Evolutionary conservation across 1,284 basidiomycete species (phyloP), one percentile per base, ranked within the genome.

Genomic region (Austroboletus rostrupii): DNA sequence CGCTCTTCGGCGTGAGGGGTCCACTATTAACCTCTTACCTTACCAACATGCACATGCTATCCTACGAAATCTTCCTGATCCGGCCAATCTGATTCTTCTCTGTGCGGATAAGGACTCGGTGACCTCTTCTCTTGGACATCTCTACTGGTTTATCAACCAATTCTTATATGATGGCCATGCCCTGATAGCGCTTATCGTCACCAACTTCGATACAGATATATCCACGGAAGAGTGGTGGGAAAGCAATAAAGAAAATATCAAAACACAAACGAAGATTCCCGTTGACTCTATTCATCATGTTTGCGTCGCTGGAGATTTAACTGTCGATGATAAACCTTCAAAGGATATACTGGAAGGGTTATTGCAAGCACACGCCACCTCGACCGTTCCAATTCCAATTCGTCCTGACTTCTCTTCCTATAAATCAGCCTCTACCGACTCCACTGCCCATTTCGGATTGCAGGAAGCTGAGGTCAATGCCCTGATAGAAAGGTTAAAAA

Each of bases 131-230:
- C 44, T 45, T 19, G 16, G 52, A 2, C 26, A 16, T 3, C 29
- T 53, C 6, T 49, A 49, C 37, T 36, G 42, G 35, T 41, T 55
- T n/a, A 20, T 55, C 47, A 47, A 49, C 9, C 10, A 47, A 9
- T 42, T 56, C 16, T 56, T 56, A 41, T 55, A 44, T 3, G 47
- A 16, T 3, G 46, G 44, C 10, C 43, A 14, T 3, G 56, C 66
- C 5, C 66, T 63, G 2, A 56, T 69, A 31, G 62, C 64, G 17
- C 23, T 68, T 4, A 58, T 66, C 29, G 45, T 67, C 10, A 70
- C 68, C 7, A 58, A 64, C 8, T 57, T 61, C 1, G n/a, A 5
- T n/a, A 9, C 33, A 2, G 7, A 14, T n/a, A 9, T 14, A 14
- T 19, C 43, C 1, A 47, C 38, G 13, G 26, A 53, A 17, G n/a